Base-by-base conservation (phyloP, 345 rosid genomes). In the Heritiera littoralis region DNA sequence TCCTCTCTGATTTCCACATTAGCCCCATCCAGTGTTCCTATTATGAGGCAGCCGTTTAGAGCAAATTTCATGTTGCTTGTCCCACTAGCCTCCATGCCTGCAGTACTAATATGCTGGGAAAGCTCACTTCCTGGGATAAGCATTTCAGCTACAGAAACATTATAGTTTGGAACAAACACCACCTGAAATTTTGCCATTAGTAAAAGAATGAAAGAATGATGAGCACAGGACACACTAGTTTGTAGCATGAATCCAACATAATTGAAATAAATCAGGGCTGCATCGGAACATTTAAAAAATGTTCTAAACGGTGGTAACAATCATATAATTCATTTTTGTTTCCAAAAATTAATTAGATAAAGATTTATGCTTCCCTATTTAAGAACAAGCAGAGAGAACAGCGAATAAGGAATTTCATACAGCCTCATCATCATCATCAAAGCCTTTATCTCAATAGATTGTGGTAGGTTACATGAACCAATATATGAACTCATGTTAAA, bases 41-140 rank as follows among this genome's bases (percentile, higher is more conserved):
- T 90, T 69, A 95, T 92, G 79, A 95, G 98, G 87, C 99, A 93
- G 71, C 99, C 99, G 51, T 95, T 95, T 41, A 95, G 91, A 43
- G 99, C 84, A 64, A 95, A 95, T 83, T 95, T 95, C 99, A 95
- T 95, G 90, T 95, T 95, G 93, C 99, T 95, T 51, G 99, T 95
- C 63, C 99, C 99, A 86, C 99, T 95, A 69, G 99, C 99, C 87
- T 95, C 99, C 99, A 95, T 95, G 79, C 99, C 99, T 76, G 98
- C 98, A 67, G 99, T 95, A 85, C 99, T 95, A 67, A 95, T 95
- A 86, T 95, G 98, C 80, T 95, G 99, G 45, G 99, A 95, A 52
- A 95, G 83, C 85, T 95, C 99, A 70, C 99, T 93, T 85, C 99
- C 99, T 14, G 99, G 99, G 80, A 95, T 93, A 66, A 95, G 97